phyloP scores from a whole-genome alignment of 2,329 filamentous ascomycete species.

The Sordariomycetes sp. region DNA sequence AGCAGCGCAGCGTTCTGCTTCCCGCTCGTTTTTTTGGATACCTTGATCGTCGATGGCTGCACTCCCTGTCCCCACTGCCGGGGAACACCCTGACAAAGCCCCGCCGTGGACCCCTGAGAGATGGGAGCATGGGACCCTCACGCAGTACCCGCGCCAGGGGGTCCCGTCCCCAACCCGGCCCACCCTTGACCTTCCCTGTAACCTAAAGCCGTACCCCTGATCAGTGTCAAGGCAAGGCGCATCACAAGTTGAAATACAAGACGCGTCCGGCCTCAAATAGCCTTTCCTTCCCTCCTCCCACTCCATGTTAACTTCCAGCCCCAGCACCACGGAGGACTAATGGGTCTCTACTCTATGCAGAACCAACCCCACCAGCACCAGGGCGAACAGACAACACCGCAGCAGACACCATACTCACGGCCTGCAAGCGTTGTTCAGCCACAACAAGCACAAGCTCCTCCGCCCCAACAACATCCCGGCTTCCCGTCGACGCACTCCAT shows the following conservation, averaged over 20 bases:
- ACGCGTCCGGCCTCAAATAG: constrained; percentile 23
- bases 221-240: constrained; percentile 24
- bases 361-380: constrained; percentile 53
- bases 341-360: constrained; percentile 52
- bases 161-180: neutral
- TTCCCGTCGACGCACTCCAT: constrained; percentile 56
- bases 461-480: constrained; percentile 47
- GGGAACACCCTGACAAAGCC: neutral
- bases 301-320: constrained; percentile 17
- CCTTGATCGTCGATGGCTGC: neutral
- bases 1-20: too few species aligned
- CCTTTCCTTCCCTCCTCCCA: constrained; percentile 18
- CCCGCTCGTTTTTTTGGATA: neutral
- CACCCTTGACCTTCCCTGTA: constrained; percentile 2
- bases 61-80: neutral
- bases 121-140: constrained; percentile 1
- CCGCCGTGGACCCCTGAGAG: constrained; percentile 3
- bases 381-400: constrained; percentile 44
- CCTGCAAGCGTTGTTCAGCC: constrained; percentile 62
- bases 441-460: constrained; percentile 42
- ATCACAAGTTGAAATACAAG: constrained; percentile 30
- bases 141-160: constrained; percentile 3
- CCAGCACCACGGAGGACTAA: constrained; percentile 27
- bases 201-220: constrained; percentile 25
- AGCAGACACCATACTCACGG: constrained; percentile 45